Percentiles rank a stretch among this genome's conserved stretches.
These are phyloP conservation scores for Camellia sinensis DNA, from an alignment of 148 eudicot species.

Conservation along the genomic window DNA sequence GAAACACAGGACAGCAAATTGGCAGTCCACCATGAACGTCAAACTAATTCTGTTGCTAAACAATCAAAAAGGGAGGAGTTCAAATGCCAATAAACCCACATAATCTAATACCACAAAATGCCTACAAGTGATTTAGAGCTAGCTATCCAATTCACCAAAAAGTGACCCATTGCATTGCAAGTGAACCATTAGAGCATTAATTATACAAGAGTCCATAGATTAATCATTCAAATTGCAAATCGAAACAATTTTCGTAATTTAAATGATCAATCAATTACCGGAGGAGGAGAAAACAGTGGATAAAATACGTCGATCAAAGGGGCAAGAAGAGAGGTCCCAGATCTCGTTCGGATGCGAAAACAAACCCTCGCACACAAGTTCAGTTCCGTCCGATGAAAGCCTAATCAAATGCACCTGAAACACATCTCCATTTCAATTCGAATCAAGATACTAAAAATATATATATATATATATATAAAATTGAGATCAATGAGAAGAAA, in stretches of 20 bases:
- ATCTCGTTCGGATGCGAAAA: constrained; percentile 96
- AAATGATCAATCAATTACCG: constrained; percentile 37
- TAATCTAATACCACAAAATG: background rate
- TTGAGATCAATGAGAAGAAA: background rate
- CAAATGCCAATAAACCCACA: background rate
- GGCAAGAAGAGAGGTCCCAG: constrained; percentile 97
- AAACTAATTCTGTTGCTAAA: background rate
- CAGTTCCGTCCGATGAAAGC: constrained; percentile 78
- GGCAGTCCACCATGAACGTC: no score
- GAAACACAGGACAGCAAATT: no score
- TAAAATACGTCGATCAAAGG: constrained; percentile 92
- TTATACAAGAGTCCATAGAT: background rate
- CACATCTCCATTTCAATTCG: background rate
- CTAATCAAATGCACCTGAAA: constrained; percentile 89
- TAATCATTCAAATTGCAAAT: background rate
- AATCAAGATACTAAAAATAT: constrained; percentile 12
- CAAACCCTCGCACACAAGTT: constrained; percentile 89
- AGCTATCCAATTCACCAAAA: background rate
- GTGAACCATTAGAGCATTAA: background rate
- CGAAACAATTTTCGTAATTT: background rate
- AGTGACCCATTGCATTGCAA: background rate
- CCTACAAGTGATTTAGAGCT: no score
- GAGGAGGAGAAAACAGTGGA: constrained; percentile 79
- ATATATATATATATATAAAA: no score
- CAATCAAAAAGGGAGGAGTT: background rate